Evolutionary conservation across 305 asterid genomes (phyloP).

Genomic region (Fraxinus albicans): DNA sequence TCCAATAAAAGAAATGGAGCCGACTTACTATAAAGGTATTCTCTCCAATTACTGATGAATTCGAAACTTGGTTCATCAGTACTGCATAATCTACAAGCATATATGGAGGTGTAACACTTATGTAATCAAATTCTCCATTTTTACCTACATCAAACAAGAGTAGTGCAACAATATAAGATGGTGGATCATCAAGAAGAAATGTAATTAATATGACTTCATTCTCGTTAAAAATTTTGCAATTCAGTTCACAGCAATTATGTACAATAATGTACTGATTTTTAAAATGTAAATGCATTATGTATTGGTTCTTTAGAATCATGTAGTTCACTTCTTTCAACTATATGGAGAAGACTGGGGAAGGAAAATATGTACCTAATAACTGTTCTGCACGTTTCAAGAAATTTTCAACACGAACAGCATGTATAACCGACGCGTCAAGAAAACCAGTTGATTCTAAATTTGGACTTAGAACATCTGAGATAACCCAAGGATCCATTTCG

Average conservation of each 20-base stretch:
- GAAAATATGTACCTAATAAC: conserved; percentile 51
- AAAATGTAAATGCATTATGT: background rate
- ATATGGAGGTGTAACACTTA: conserved; percentile 96
- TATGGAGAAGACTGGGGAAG: background rate
- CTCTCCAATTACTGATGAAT: conserved; percentile 73
- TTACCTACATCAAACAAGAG: conserved; percentile 46
- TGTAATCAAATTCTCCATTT: conserved; percentile 67
- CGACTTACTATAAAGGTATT: conserved; percentile 76
- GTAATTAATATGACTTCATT: background rate
- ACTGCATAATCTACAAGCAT: conserved; percentile 73
- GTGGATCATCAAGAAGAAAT: background rate
- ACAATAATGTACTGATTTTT: background rate
- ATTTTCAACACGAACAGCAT: conserved; percentile 69
- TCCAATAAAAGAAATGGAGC: background rate
- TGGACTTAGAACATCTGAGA: conserved; percentile 81
- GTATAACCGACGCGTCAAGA: conserved; percentile 73
- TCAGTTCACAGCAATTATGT: background rate
- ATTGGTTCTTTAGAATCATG: background rate
- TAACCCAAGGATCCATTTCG: conserved; percentile 99
- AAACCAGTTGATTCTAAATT: conserved; percentile 82
- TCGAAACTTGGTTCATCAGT: conserved; percentile 75
- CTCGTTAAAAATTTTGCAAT: background rate
- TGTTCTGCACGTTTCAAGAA: conserved; percentile 68
- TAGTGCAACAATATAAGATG: background rate
- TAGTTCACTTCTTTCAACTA: conserved; percentile 5